Percentiles rank a stretch among this genome's conserved stretches.
These are phyloP conservation scores for Aspergillus tubingensis DNA, from an alignment of 2,329 filamentous ascomycete species.

Conservation along the genomic window DNA sequence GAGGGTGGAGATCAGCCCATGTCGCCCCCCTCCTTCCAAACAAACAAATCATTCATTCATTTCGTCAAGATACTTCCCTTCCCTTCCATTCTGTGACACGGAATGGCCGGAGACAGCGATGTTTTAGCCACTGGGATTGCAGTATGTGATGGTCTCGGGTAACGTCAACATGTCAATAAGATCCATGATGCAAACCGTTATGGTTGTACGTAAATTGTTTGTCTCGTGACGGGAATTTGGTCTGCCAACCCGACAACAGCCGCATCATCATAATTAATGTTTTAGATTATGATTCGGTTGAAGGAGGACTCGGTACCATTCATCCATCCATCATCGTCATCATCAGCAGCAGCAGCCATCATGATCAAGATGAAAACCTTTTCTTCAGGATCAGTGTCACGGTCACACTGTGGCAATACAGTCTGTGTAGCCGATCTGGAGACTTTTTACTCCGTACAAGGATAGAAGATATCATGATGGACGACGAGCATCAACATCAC, in stretches of 20 bases:
- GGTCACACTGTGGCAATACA: too few relatives aligned
- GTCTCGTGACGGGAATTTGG: not conserved
- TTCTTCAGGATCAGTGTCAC: too few relatives aligned
- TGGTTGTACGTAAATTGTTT: not conserved
- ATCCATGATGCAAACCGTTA: not conserved
- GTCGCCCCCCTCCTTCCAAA: not conserved
- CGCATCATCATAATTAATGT: not conserved
- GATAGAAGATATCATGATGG: too few relatives aligned
- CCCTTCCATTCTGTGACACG: not conserved
- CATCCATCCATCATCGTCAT: not conserved
- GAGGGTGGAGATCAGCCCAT: constrained; percentile 3
- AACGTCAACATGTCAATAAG: not conserved
- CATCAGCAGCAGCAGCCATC: not conserved
- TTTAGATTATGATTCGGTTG: too few relatives aligned
- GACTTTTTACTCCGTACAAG: too few relatives aligned
- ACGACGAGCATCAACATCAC: too few relatives aligned
- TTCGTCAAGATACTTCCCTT: not conserved
- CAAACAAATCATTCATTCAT: not conserved
- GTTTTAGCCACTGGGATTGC: not conserved
- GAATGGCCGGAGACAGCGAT: not conserved
- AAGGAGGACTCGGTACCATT: too few relatives aligned
- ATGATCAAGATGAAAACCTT: too few relatives aligned
- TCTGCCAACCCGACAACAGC: not conserved
- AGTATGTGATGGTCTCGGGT: not conserved
- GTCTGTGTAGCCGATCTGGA: too few relatives aligned